Evolutionary conservation across 1,284 basidiomycete species (phyloP), one percentile per base, ranked within the genome.

Genomic region (Vanrija pseudolonga): DNA sequence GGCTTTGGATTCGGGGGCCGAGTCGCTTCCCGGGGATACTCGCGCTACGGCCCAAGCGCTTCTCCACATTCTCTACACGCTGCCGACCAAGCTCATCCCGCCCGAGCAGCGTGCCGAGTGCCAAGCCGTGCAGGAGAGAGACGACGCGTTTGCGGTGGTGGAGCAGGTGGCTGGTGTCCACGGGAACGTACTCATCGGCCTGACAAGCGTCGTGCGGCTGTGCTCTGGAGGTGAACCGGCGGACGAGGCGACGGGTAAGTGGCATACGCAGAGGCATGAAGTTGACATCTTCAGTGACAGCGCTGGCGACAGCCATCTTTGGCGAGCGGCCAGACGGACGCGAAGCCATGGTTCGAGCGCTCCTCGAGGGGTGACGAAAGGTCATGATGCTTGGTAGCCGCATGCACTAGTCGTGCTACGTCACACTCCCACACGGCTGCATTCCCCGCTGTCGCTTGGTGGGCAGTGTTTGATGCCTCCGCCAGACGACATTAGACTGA

Each of bases 101-200:
- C 36, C 14, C 45, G 53, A 36, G 54, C 57, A 48, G 46, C 46
- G 19, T 18, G 46, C 42, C 61, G 62, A 39, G 37, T 64, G 55
- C 23, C 45, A 41, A 9, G 22, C 26, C 1, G 61, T 63, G 23
- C 52, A 49, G 41, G 62, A 64, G 52, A 52, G 69, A 7, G 69
- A 69, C 51, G 67, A 65, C 14, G 71, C 68, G n/a, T 74, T 68
- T 56, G 65, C 63, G 2, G 60, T 66, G 6, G 47, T 74, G 15
- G 72, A 74, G 50, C 62, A 57, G 11, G 53, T 73, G 3, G 53
- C 55, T 5, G 55, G 63, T 32, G 65, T 68, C 15, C 53, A 69
- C 36, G 70, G 69, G 5, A 74, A 74, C 59, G 69, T 70, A 2
- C 48, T 68, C 43, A 68, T 68, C 40, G 66, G 66, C 2, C 47